Evolutionary conservation across 2,329 filamentous ascomycete genomes (phyloP), one percentile per base, ranked within the genome.

Genomic region (Thielaviopsis euricoi): DNA sequence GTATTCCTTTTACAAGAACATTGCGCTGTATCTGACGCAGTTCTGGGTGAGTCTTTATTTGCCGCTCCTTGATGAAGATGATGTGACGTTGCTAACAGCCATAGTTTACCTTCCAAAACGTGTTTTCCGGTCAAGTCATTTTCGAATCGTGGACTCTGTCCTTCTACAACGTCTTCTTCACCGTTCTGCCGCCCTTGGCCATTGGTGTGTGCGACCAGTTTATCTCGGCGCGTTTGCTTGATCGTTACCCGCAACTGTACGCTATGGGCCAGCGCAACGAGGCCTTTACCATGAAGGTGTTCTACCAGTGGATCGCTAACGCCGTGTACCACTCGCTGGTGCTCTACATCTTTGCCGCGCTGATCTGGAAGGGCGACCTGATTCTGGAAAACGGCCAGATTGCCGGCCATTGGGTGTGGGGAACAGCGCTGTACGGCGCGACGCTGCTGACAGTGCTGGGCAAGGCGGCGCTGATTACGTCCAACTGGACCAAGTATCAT

Each of bases 1-100:
- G 62, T 98, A 95, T 73, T 97, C 93, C 6, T 98, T 97, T 71
- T 98, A 98, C 78, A 98, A 98, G 78, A 98, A 98, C 73, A 96
- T 97, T 64, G 86, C 90, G 21, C 76, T 98, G 61, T 98, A 97
- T 73, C 90, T 98, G 86, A 98, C 94, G 61, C 94, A 98, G 69
- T 98, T 98, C 69, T 98, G 94, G 89, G 86, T 89, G 76, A 74
- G 84, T 75, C 43, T 22, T 10, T 17, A n/a, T 37, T 46, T 23
- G 17, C 22, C 4, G 10, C 25, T 12, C 19, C 13, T 19, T 19
- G 9, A 10, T 43, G 37, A 12, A 12, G 29, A 33, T 17, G 37
- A 5, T 43, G 37, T 43, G 5, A 6, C 29, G 17, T n/a, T n/a
- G 29, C 52, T 53, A 40, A 53, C 52, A 19, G 3, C 19, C n/a